Conservation (phyloP, 768 basidiomycete species). For the Boletus reticuloceps region DNA sequence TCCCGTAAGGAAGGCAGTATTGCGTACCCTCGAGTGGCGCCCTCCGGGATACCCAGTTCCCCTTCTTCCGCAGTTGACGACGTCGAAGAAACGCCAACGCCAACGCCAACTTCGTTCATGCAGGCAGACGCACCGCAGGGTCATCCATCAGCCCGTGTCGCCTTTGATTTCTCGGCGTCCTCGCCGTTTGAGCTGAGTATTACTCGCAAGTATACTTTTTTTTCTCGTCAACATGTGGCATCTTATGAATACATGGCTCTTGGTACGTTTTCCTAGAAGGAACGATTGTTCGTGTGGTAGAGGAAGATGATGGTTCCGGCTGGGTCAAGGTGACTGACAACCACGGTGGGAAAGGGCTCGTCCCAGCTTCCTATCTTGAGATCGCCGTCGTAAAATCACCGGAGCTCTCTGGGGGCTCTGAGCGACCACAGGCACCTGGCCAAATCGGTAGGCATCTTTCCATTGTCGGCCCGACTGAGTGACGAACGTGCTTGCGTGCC, state of each 20-base stretch:
- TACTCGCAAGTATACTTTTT: conserved; percentile 42
- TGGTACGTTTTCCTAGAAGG: conserved; percentile 49
- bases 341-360: conserved; percentile 63
- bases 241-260: conserved; percentile 9
- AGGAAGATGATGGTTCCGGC: conserved; percentile 83
- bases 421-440: conserved; percentile 35
- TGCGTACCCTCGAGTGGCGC: conserved; percentile 8
- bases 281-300: conserved; percentile 58
- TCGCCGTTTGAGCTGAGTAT: conserved; percentile 77
- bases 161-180: conserved; percentile 73
- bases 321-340: conserved; percentile 75
- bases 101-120: conserved; percentile 59
- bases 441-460: conserved; percentile 47
- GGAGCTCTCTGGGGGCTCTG: conserved; percentile 9
- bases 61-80: conserved; percentile 9
- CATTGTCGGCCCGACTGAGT: background rate
- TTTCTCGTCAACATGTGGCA: conserved; percentile 1
- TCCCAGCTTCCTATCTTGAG: conserved; percentile 81
- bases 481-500: conserved; percentile 3
- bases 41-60: conserved; percentile 5
- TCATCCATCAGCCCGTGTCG: conserved; percentile 55
- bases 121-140: conserved; percentile 37
- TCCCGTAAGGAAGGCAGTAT: conserved; percentile 31
- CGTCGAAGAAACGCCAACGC: conserved; percentile 37
- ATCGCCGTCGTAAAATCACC: conserved; percentile 29